Evolutionary conservation across 2,329 filamentous ascomycete species (phyloP).

Genomic region (Lecanoromycetidae sp.): DNA sequence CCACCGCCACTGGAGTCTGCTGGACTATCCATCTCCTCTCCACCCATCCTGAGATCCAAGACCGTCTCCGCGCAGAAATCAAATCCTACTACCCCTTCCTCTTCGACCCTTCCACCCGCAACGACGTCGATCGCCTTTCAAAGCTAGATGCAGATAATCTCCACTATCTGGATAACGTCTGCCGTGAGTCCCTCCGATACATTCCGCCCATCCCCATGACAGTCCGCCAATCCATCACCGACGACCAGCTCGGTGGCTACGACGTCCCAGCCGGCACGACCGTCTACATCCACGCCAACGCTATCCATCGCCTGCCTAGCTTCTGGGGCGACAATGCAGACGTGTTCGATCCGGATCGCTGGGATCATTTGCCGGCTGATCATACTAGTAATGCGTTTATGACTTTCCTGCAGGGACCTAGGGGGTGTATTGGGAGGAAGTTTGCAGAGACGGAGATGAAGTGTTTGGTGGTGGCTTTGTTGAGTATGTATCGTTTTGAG

Average conservation of each 20-base stretch:
- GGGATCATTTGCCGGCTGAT: constrained; percentile 22
- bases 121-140: constrained; percentile 24
- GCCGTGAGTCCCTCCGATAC: constrained; percentile 32
- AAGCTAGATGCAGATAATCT: constrained; percentile 28
- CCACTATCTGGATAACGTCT: constrained; percentile 31
- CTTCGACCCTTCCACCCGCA: constrained; percentile 26
- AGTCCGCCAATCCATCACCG: constrained; percentile 27
- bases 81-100: constrained; percentile 32
- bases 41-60: constrained; percentile 39
- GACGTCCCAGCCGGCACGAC: constrained; percentile 8
- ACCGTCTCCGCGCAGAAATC: constrained; percentile 39
- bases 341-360: constrained; percentile 30
- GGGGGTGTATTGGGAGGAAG: constrained; percentile 33
- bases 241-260: constrained; percentile 6
- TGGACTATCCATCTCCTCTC: constrained; percentile 45
- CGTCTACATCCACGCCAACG: constrained; percentile 27
- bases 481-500: constrained; percentile 27
- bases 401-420: constrained; percentile 31
- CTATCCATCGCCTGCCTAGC: constrained; percentile 19
- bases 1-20: constrained; percentile 41
- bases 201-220: constrained; percentile 31
- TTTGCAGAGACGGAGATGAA: constrained; percentile 33
- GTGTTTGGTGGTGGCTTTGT: constrained; percentile 23
- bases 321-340: constrained; percentile 27
- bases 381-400: constrained; percentile 31